Percentiles rank a stretch among this genome's conserved stretches.
Evolutionary conservation across 176 grass and related monocot genomes (phyloP).

Genomic region (Olyra latifolia): DNA sequence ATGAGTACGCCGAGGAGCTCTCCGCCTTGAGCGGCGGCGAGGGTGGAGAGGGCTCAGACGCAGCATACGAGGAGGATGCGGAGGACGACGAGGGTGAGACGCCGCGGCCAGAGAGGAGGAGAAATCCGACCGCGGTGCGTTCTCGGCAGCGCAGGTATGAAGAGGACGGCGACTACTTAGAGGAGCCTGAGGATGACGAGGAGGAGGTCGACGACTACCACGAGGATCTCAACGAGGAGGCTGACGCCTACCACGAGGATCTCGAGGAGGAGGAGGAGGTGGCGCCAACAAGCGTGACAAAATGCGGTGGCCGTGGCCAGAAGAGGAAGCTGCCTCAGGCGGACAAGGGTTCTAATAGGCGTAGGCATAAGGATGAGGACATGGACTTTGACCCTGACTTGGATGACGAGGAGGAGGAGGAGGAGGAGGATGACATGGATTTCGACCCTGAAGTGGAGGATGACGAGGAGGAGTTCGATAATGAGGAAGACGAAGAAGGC

Average conservation of each 20-base stretch:
- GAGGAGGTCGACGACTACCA: conserved; percentile 19
- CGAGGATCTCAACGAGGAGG: conserved; percentile 28
- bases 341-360: conserved; percentile 30
- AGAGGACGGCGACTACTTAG: conserved; percentile 42
- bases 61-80: conserved; percentile 35
- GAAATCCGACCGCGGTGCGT: conserved; percentile 13
- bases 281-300: background rate
- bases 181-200: conserved; percentile 39
- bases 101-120: conserved; percentile 14
- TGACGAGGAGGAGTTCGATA: conserved; percentile 47
- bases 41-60: conserved; percentile 34
- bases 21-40: conserved; percentile 24
- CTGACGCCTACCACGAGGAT: conserved; percentile 29
- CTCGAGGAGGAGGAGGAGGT: conserved; percentile 29
- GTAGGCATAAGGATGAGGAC: conserved; percentile 38
- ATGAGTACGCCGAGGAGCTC: conserved; percentile 50
- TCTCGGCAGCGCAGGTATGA: conserved; percentile 45
- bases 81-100: conserved; percentile 44
- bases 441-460: conserved; percentile 43
- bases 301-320: background rate
- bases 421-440: conserved; percentile 52
- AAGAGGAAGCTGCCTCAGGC: background rate
- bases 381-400: conserved; percentile 53
- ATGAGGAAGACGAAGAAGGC: conserved; percentile 73
- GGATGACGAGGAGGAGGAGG: conserved; percentile 48